These are phyloP conservation scores for Beauveria pseudobassiana DNA, from an alignment of 2,329 filamentous ascomycete genomes.

Conservation along the genomic window DNA sequence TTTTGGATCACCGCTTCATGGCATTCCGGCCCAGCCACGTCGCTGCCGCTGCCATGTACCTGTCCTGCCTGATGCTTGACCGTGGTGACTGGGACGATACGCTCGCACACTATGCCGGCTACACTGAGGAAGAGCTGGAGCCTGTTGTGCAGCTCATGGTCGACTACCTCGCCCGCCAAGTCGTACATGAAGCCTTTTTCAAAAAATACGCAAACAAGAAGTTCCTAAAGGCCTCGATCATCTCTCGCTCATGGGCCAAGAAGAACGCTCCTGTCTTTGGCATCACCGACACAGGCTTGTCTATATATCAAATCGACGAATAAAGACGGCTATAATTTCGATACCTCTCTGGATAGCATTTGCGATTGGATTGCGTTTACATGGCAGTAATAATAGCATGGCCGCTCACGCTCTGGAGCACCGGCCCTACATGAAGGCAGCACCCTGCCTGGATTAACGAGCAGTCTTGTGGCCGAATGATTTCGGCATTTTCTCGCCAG, in stretches of 20 bases:
- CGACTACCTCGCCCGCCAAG: slow-evolving; percentile 86
- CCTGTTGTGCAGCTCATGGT: slow-evolving; percentile 92
- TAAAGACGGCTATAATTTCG: slow-evolving; percentile 11
- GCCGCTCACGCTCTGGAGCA: slow-evolving; percentile 10
- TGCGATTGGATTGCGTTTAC: slow-evolving; percentile 25
- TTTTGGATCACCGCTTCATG: slow-evolving; percentile 93
- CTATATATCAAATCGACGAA: slow-evolving; percentile 39
- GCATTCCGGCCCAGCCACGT: slow-evolving; percentile 81
- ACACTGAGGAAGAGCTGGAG: slow-evolving; percentile 85
- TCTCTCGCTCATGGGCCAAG: slow-evolving; percentile 91
- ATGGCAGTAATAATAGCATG: slow-evolving; percentile 26
- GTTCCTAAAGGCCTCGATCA: slow-evolving; percentile 92
- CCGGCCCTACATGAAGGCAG: slow-evolving; percentile 11
- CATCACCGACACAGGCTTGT: slow-evolving; percentile 41
- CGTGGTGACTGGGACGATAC: slow-evolving; percentile 89
- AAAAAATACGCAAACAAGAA: slow-evolving; percentile 99
- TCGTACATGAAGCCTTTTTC: slow-evolving; percentile 95
- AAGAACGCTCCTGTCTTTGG: slow-evolving; percentile 56
- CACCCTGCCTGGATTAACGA: slow-evolving; percentile 19
- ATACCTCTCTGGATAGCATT: slow-evolving; percentile 13
- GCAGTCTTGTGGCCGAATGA: slow-evolving; percentile 19
- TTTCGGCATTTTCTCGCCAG: slow-evolving; percentile 19
- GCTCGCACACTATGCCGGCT: slow-evolving; percentile 84
- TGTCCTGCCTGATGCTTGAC: slow-evolving; percentile 83
- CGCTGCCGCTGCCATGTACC: slow-evolving; percentile 89